Percentiles rank a stretch among this genome's conserved stretches.
Evolutionary conservation across 2,329 filamentous ascomycete genomes (phyloP).

Genomic region (Didymella glomerata): DNA sequence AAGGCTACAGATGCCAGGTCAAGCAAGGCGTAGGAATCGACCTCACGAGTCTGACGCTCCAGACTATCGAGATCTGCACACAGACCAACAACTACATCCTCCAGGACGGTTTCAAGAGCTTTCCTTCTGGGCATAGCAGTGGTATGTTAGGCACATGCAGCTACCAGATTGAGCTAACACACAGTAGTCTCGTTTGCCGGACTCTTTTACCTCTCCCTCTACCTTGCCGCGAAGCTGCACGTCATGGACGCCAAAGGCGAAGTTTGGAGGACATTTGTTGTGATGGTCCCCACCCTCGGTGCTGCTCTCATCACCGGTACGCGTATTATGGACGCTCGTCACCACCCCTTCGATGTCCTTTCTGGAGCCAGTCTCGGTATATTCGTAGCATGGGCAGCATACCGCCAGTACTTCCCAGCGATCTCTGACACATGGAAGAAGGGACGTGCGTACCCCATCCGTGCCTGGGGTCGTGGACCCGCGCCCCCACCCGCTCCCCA

Average conservation of each 20-base stretch:
- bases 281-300: slow-evolving; percentile 62
- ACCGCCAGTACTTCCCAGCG: slow-evolving; percentile 68
- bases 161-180: slow-evolving; percentile 25
- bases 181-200: slow-evolving; percentile 64
- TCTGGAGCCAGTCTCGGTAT: slow-evolving; percentile 64
- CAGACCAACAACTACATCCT: slow-evolving; percentile 60
- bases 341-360: slow-evolving; percentile 69
- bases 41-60: slow-evolving; percentile 17
- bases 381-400: slow-evolving; percentile 61
- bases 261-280: slow-evolving; percentile 66
- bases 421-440: slow-evolving; percentile 65
- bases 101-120: slow-evolving; percentile 67
- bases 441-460: slow-evolving; percentile 66
- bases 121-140: slow-evolving; percentile 66
- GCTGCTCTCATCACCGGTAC: slow-evolving; percentile 64
- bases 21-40: slow-evolving; percentile 18
- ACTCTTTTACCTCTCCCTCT: slow-evolving; percentile 67
- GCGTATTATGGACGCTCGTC: slow-evolving; percentile 69
- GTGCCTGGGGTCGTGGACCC: slow-evolving; percentile 63
- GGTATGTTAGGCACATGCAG: slow-evolving; percentile 49
- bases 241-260: slow-evolving; percentile 67
- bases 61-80: slow-evolving; percentile 57
- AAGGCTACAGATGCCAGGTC: slow-evolving; percentile 32
- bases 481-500: slow-evolving; percentile 38
- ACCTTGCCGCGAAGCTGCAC: slow-evolving; percentile 67